A percentile compares a stretch with the other conserved stretches of the same genome.
phyloP scores from a whole-genome alignment of 805 yeast genomes.

The Candida ponderosae region DNA sequence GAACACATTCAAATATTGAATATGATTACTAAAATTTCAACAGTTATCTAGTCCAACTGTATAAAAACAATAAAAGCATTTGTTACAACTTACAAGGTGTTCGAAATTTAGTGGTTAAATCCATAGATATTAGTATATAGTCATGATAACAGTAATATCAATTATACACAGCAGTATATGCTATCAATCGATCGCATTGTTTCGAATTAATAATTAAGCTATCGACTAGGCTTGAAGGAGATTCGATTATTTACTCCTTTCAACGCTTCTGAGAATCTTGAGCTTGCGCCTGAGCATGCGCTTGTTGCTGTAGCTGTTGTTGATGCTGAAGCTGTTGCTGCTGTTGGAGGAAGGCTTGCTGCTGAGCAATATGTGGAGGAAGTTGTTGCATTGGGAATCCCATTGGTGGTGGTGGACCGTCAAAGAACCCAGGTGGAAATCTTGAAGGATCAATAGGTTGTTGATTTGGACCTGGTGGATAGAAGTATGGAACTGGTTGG shows the following conservation, averaged over 20 bases:
- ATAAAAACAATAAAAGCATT: too few relatives aligned
- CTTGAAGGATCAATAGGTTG: background rate
- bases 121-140: too few relatives aligned
- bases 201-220: too few relatives aligned
- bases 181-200: too few relatives aligned
- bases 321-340: slow-evolving; percentile 2
- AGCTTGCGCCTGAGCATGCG: slow-evolving; percentile 4
- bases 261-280: slow-evolving; percentile 1
- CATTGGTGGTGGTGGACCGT: slow-evolving; percentile 13
- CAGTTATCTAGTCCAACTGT: slow-evolving; percentile 17
- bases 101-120: too few relatives aligned
- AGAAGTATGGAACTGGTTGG: slow-evolving; percentile 1
- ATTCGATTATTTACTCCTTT: too few relatives aligned
- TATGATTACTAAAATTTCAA: slow-evolving; percentile 45
- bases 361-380: background rate
- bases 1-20: slow-evolving; percentile 80
- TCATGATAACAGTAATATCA: too few relatives aligned
- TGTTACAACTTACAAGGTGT: too few relatives aligned
- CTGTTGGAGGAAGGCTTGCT: slow-evolving; percentile 4
- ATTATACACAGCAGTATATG: too few relatives aligned
- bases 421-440: slow-evolving; percentile 17
- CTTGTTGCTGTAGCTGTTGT: slow-evolving; percentile 7
- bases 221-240: too few relatives aligned
- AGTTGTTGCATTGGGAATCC: slow-evolving; percentile 7
- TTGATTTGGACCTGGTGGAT: background rate